Conservation (phyloP, 1,139 yeast genomes). For the Yamadazyma dendronema region DNA sequence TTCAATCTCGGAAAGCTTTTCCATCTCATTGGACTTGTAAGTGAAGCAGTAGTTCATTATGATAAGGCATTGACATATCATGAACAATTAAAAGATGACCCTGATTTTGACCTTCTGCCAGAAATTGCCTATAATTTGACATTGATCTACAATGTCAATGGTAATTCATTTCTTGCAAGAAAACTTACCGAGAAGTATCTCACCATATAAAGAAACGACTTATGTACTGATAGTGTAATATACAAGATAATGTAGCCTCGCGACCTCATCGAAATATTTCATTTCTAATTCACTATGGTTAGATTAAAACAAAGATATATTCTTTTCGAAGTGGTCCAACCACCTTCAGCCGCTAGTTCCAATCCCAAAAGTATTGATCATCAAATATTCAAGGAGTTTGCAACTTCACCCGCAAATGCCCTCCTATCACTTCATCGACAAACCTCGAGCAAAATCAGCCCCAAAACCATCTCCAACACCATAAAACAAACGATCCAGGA, state of each 20-base stretch:
- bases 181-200: constrained; percentile 63
- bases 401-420: constrained; percentile 33
- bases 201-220: constrained; percentile 21
- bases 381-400: constrained; percentile 21
- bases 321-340: constrained; percentile 74
- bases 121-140: constrained; percentile 88
- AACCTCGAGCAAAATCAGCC: constrained; percentile 44
- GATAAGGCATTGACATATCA: constrained; percentile 54
- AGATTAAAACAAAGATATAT: constrained; percentile 83
- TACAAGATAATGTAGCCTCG: neutral
- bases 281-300: constrained; percentile 58
- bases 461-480: constrained; percentile 48
- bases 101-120: constrained; percentile 53
- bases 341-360: constrained; percentile 29
- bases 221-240: constrained; percentile 3
- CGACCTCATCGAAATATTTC: neutral
- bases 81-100: constrained; percentile 23
- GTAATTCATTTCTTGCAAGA: constrained; percentile 65
- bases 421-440: constrained; percentile 48
- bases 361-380: constrained; percentile 2
- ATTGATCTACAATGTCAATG: constrained; percentile 71
- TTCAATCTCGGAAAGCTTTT: constrained; percentile 84
- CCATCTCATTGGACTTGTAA: constrained; percentile 74
- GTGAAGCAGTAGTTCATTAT: constrained; percentile 73
- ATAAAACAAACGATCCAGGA: constrained; percentile 54